These are phyloP conservation scores for Aspergillus brunneoviolaceus DNA, from an alignment of 2,329 filamentous ascomycete species.

Conservation along the genomic window DNA sequence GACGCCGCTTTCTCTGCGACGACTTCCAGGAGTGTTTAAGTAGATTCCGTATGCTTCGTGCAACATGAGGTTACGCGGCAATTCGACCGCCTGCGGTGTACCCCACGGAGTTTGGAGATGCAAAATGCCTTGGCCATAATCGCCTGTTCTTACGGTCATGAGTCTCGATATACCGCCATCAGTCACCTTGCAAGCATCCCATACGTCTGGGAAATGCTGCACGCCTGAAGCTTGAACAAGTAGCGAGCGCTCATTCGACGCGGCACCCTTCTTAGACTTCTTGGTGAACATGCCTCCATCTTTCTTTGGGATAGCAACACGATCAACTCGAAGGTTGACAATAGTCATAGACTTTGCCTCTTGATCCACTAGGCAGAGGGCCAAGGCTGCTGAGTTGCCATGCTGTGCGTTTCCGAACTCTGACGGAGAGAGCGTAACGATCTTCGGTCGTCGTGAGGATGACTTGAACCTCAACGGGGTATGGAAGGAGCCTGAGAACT, in stretches of 20 bases:
- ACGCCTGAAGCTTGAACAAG: conserved; percentile 46
- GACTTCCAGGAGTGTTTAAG: conserved; percentile 51
- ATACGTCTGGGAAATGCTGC: conserved; percentile 64
- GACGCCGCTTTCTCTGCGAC: conserved; percentile 55
- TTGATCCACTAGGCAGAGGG: conserved; percentile 67
- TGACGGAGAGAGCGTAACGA: conserved; percentile 63
- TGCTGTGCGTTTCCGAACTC: conserved; percentile 33
- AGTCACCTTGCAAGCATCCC: conserved; percentile 69
- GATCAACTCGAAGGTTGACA: conserved; percentile 61
- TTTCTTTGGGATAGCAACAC: conserved; percentile 30
- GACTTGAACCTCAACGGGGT: conserved; percentile 26
- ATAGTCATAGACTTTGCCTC: conserved; percentile 67
- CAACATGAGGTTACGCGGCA: conserved; percentile 59
- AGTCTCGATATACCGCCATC: conserved; percentile 69
- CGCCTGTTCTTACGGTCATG: conserved; percentile 66
- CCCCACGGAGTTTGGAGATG: conserved; percentile 77
- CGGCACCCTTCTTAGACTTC: conserved; percentile 24
- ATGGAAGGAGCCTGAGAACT: conserved; percentile 32
- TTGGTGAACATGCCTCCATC: conserved; percentile 25
- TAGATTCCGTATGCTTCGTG: conserved; percentile 62
- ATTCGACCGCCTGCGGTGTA: conserved; percentile 63
- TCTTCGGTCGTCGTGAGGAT: conserved; percentile 38
- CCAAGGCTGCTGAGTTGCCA: conserved; percentile 34
- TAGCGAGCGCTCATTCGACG: conserved; percentile 25
- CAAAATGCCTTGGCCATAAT: conserved; percentile 63